These are phyloP conservation scores for Trichosporon asahii DNA, from an alignment of 1,284 basidiomycete species.

Conservation along the genomic window DNA sequence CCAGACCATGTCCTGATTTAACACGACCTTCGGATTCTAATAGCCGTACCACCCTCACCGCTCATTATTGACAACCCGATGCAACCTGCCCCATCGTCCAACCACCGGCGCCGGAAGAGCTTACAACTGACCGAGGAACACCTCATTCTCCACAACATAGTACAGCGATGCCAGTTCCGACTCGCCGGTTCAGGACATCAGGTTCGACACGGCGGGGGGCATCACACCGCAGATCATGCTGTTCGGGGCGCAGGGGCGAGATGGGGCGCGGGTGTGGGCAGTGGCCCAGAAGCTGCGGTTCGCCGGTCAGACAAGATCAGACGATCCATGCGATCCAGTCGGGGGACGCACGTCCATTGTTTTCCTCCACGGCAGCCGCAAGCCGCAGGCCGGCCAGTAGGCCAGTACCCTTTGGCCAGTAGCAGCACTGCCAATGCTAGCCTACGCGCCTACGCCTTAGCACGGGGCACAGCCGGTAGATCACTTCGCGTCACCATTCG, in stretches of 20 bases:
- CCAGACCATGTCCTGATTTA: background rate
- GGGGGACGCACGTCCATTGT: background rate
- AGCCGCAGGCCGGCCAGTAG: background rate
- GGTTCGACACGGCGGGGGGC: no score
- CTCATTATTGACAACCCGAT: no score
- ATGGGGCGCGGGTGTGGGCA: background rate
- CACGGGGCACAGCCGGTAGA: background rate
- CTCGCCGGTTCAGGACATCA: background rate
- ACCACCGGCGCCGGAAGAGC: no score
- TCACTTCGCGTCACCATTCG: background rate
- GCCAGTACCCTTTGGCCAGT: background rate
- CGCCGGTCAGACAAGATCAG: background rate
- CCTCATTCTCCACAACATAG: background rate
- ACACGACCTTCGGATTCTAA: background rate
- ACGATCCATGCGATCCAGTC: background rate
- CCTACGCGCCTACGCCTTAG: no score
- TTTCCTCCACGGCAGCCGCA: background rate
- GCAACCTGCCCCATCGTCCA: no score
- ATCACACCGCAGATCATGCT: background rate
- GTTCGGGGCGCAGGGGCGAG: background rate
- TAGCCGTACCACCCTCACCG: background rate
- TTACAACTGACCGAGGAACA: no score
- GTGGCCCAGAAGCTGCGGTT: background rate
- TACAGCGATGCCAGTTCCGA: background rate
- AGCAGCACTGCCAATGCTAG: no score